Percentiles rank a stretch among this genome's conserved stretches.
Evolutionary conservation across 2,329 filamentous ascomycete species (phyloP).

Genomic region (Elsinoe arachidis): DNA sequence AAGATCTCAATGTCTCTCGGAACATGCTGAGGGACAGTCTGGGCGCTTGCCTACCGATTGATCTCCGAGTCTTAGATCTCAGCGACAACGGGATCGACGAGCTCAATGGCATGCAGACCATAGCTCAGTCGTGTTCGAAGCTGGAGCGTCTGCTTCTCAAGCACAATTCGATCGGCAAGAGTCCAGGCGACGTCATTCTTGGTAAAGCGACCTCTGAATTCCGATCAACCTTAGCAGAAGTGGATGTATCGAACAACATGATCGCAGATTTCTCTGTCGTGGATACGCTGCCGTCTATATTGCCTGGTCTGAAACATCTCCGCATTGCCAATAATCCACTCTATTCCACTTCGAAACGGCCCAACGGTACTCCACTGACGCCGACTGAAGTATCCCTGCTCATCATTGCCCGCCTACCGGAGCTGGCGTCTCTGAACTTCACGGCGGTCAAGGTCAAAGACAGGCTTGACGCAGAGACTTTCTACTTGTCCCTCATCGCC

Average conservation of each 20-base stretch:
- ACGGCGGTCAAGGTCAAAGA: slow-evolving; percentile 60
- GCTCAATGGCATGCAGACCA: slow-evolving; percentile 38
- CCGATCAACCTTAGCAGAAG: slow-evolving; percentile 26
- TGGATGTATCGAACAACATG: slow-evolving; percentile 40
- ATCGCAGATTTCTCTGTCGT: slow-evolving; percentile 61
- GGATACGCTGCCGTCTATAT: slow-evolving; percentile 55
- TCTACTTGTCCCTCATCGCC: slow-evolving; percentile 79
- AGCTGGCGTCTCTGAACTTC: slow-evolving; percentile 64
- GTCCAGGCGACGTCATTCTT: neutral
- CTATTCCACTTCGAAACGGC: slow-evolving; percentile 48
- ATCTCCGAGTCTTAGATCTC: slow-evolving; percentile 56
- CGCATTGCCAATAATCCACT: slow-evolving; percentile 82
- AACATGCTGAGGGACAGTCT: slow-evolving; percentile 30
- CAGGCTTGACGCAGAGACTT: slow-evolving; percentile 80
- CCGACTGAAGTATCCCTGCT: slow-evolving; percentile 85
- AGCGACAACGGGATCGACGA: slow-evolving; percentile 63
- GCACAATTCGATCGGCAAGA: slow-evolving; percentile 55
- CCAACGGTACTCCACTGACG: slow-evolving; percentile 37
- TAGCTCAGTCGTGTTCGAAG: slow-evolving; percentile 40
- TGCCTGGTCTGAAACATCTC: slow-evolving; percentile 66
- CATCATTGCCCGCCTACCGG: slow-evolving; percentile 64
- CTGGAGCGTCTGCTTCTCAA: slow-evolving; percentile 55
- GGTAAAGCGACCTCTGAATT: slow-evolving; percentile 20
- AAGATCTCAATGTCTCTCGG: slow-evolving; percentile 38
- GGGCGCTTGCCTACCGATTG: slow-evolving; percentile 36